These are phyloP conservation scores for Prunus fruticosa DNA, from an alignment of 306 rosid species.

Conservation along the genomic window DNA sequence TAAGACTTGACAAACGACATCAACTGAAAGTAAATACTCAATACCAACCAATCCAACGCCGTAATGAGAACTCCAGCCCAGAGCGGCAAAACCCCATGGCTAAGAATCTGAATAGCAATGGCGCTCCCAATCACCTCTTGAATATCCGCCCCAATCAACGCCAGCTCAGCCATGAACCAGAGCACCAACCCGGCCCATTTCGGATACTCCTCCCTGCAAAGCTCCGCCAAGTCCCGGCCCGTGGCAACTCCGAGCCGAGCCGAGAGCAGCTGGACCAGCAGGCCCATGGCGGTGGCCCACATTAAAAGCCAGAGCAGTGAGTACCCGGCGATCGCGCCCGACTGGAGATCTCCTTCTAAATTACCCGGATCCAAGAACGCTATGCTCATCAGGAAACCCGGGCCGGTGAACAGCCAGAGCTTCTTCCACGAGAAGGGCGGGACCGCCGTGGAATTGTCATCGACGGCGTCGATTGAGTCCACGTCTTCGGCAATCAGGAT, in stretches of 20 bases:
- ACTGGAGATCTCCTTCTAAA: constrained; percentile 85
- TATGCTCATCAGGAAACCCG: constrained; percentile 89
- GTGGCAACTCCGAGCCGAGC: constrained; percentile 77
- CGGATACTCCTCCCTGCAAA: constrained; percentile 78
- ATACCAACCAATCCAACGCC: constrained; percentile 73
- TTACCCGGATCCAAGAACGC: constrained; percentile 94
- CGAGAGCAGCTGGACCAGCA: constrained; percentile 68
- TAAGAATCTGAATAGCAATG: constrained; percentile 81
- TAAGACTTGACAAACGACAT: neutral
- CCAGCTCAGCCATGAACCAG: constrained; percentile 91
- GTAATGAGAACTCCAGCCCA: constrained; percentile 89
- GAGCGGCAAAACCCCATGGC: constrained; percentile 64
- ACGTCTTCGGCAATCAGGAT: constrained; percentile 46
- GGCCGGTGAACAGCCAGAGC: constrained; percentile 79
- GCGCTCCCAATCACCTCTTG: constrained; percentile 96
- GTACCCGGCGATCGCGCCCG: constrained; percentile 88
- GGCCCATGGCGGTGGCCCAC: constrained; percentile 87
- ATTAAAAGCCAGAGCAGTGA: constrained; percentile 73
- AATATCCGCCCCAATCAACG: constrained; percentile 90
- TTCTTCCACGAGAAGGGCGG: constrained; percentile 80
- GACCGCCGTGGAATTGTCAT: constrained; percentile 21
- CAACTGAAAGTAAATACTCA: neutral
- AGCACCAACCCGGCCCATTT: constrained; percentile 63
- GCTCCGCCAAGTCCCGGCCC: constrained; percentile 79
- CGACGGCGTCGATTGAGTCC: constrained; percentile 11